Percentiles rank a stretch among this genome's conserved stretches.
phyloP scores from a whole-genome alignment of 1,284 basidiomycete genomes.

The Takashimella koratensis region DNA sequence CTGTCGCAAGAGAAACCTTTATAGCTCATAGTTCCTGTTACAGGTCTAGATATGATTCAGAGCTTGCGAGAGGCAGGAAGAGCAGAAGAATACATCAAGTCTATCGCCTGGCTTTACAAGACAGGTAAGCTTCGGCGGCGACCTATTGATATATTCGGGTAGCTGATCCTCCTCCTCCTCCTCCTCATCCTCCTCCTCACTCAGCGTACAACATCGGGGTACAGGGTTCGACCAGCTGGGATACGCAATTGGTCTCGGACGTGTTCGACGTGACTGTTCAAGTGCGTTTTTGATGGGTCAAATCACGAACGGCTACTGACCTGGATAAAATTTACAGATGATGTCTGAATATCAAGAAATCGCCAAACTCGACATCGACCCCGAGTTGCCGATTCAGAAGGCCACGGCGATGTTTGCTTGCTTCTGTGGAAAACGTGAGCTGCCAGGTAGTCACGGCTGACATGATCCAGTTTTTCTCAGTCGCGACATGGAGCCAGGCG shows the following conservation, averaged over 20 bases:
- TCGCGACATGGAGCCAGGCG: slow-evolving; percentile 4
- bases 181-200: no score
- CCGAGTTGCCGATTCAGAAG: slow-evolving; percentile 3
- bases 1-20: no score
- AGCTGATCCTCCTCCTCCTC: no score
- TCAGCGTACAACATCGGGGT: slow-evolving; percentile 9
- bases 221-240: slow-evolving; percentile 1
- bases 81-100: slow-evolving; percentile 5
- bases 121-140: slow-evolving; percentile 2
- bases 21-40: neutral
- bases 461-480: slow-evolving; percentile 2
- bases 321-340: slow-evolving; percentile 1
- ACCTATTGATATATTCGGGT: no score
- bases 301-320: no score
- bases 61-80: neutral
- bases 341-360: slow-evolving; percentile 3
- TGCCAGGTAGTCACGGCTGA: neutral
- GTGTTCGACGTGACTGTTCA: slow-evolving; percentile 8
- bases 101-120: slow-evolving; percentile 14
- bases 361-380: slow-evolving; percentile 5
- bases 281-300: no score
- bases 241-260: neutral
- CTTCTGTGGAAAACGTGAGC: slow-evolving; percentile 6
- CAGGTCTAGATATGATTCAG: slow-evolving; percentile 1
- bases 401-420: slow-evolving; percentile 8